These are phyloP conservation scores for Quercus cerris DNA, from an alignment of 306 rosid species.

Conservation along the genomic window DNA sequence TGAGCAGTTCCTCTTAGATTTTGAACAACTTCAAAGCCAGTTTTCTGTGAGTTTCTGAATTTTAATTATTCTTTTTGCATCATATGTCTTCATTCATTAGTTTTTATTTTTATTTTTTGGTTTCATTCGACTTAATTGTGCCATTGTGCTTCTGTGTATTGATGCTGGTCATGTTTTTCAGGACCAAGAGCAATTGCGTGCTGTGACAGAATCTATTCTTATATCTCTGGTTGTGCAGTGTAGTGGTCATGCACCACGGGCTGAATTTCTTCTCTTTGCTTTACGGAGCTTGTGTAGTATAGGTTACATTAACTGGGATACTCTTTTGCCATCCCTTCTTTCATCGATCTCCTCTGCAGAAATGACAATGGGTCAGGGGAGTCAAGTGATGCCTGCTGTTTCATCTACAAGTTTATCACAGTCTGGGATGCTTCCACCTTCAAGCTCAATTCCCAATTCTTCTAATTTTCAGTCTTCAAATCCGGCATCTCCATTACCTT, in stretches of 20 bases:
- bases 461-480: slow-evolving; percentile 78
- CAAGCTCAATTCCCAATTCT: slow-evolving; percentile 46
- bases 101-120: slow-evolving; percentile 1
- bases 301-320: slow-evolving; percentile 86
- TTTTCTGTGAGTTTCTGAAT: slow-evolving; percentile 64
- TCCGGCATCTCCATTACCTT: slow-evolving; percentile 90
- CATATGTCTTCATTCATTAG: neutral
- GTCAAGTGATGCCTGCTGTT: slow-evolving; percentile 54
- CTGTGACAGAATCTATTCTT: slow-evolving; percentile 78
- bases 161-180: slow-evolving; percentile 30
- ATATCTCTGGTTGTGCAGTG: slow-evolving; percentile 81
- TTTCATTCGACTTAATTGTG: slow-evolving; percentile 9
- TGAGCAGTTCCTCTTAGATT: slow-evolving; percentile 89
- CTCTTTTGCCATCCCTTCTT: slow-evolving; percentile 78
- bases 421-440: slow-evolving; percentile 65
- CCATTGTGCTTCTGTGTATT: slow-evolving; percentile 8
- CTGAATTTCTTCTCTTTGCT: slow-evolving; percentile 88
- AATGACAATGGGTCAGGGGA: slow-evolving; percentile 66
- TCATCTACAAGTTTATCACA: slow-evolving; percentile 66
- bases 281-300: slow-evolving; percentile 72
- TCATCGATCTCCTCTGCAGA: slow-evolving; percentile 76
- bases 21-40: slow-evolving; percentile 88
- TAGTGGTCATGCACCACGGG: slow-evolving; percentile 84
- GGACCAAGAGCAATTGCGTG: slow-evolving; percentile 90
- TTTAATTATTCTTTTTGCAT: neutral